These are phyloP conservation scores for Aspergillus sp. DNA, from an alignment of 2,329 filamentous ascomycete genomes.

Conservation along the genomic window DNA sequence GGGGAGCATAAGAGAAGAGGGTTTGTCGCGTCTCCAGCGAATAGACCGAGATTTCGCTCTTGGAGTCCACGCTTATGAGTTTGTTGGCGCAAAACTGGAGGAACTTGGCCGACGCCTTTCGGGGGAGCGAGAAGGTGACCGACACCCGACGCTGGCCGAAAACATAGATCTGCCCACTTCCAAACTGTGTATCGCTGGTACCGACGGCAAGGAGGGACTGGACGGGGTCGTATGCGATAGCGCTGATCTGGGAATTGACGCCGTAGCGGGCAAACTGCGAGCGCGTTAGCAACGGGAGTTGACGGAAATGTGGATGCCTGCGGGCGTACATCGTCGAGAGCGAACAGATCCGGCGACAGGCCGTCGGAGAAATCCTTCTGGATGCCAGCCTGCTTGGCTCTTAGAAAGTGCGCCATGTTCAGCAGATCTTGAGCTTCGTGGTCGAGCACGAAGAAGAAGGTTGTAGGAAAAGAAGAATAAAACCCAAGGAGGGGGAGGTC, in stretches of 20 bases:
- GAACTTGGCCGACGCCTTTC: conserved; percentile 70
- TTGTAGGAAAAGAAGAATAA: conserved; percentile 12
- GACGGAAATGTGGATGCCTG: conserved; percentile 24
- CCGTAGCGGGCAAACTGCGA: conserved; percentile 69
- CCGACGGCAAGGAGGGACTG: conserved; percentile 92
- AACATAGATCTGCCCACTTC: conserved; percentile 83
- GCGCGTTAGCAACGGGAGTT: neutral
- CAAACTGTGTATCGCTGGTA: conserved; percentile 83
- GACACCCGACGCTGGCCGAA: conserved; percentile 80
- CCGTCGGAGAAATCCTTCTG: conserved; percentile 85
- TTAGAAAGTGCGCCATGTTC: conserved; percentile 79
- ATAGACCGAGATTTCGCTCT: conserved; percentile 82
- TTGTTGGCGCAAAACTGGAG: conserved; percentile 85
- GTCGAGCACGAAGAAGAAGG: conserved; percentile 9
- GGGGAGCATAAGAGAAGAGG: conserved; percentile 69
- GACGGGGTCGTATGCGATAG: conserved; percentile 86
- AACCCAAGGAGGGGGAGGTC: conserved; percentile 20
- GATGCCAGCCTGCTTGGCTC: conserved; percentile 91
- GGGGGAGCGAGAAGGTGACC: conserved; percentile 68
- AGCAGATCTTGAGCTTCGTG: neutral
- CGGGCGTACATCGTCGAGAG: conserved; percentile 70
- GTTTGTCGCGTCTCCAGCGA: conserved; percentile 70
- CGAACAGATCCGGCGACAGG: conserved; percentile 74
- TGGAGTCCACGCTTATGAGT: conserved; percentile 78
- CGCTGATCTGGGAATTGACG: conserved; percentile 73